phyloP scores from a whole-genome alignment of 257 asterid species.

The Asclepias syriaca region DNA sequence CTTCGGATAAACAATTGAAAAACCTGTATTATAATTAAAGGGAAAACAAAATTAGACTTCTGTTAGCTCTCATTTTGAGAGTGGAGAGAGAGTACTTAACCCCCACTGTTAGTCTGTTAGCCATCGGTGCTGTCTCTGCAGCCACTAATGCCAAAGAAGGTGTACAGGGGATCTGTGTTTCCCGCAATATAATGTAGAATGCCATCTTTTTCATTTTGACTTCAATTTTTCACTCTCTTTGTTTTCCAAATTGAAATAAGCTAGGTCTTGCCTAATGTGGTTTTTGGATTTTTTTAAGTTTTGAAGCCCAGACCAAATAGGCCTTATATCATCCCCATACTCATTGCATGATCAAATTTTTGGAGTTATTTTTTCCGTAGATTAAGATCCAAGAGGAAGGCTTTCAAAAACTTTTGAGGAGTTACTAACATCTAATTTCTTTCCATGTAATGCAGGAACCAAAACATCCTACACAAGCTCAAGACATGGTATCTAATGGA shows the following conservation, averaged over 20 bases:
- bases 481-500: conserved; percentile 48
- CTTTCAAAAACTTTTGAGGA: background rate
- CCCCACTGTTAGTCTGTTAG: too few relatives aligned
- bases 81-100: too few relatives aligned
- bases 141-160: too few relatives aligned
- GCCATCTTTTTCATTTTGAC: too few relatives aligned
- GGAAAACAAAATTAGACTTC: too few relatives aligned
- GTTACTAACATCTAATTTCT: background rate
- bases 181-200: too few relatives aligned
- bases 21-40: too few relatives aligned
- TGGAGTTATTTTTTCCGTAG: background rate
- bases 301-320: background rate
- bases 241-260: too few relatives aligned
- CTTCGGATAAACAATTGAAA: background rate
- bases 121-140: too few relatives aligned
- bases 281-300: too few relatives aligned
- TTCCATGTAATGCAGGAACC: conserved; percentile 39
- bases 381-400: background rate
- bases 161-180: too few relatives aligned
- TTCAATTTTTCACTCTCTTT: background rate
- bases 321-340: background rate
- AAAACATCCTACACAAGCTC: conserved; percentile 43
- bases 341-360: background rate
- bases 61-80: too few relatives aligned
- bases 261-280: background rate